Percentiles rank a stretch among this genome's conserved stretches.
Conservation (phyloP, 768 basidiomycete genomes). For the Brasilioporus rufonigricans region DNA sequence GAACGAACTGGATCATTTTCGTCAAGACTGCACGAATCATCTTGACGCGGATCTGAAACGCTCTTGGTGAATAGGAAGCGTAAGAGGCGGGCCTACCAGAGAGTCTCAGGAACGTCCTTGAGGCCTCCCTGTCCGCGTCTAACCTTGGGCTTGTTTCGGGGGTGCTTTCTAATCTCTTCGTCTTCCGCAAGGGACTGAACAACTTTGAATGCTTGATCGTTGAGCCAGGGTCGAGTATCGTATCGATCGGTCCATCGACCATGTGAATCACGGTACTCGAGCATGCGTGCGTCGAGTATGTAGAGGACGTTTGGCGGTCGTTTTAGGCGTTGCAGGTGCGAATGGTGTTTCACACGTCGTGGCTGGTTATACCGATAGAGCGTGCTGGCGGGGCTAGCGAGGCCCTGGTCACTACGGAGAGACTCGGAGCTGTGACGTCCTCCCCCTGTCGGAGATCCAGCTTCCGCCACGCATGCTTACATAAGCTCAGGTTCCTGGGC, state of each 20-base stretch:
- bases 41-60: slow-evolving; percentile 62
- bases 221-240: slow-evolving; percentile 84
- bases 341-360: slow-evolving; percentile 94
- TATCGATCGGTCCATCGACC: slow-evolving; percentile 94
- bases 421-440: no score
- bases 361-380: slow-evolving; percentile 94
- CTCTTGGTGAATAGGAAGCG: not conserved
- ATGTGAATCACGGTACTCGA: slow-evolving; percentile 99
- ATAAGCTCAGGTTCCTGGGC: no score
- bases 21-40: slow-evolving; percentile 78
- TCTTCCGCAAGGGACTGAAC: slow-evolving; percentile 93
- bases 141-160: slow-evolving; percentile 75
- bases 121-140: slow-evolving; percentile 84
- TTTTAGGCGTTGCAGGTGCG: slow-evolving; percentile 88
- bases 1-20: slow-evolving; percentile 97
- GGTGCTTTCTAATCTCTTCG: slow-evolving; percentile 85
- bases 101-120: slow-evolving; percentile 73
- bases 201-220: slow-evolving; percentile 88
- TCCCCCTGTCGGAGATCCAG: no score
- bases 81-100: slow-evolving; percentile 52
- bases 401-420: slow-evolving; percentile 63
- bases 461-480: slow-evolving; percentile 90
- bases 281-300: slow-evolving; percentile 92
- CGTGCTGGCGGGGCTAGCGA: slow-evolving; percentile 86
- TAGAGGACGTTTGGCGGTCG: slow-evolving; percentile 86